Percentiles rank a stretch among this genome's conserved stretches.
Conservation (phyloP, 1,139 yeast genomes). For the Pichia terricola region DNA sequence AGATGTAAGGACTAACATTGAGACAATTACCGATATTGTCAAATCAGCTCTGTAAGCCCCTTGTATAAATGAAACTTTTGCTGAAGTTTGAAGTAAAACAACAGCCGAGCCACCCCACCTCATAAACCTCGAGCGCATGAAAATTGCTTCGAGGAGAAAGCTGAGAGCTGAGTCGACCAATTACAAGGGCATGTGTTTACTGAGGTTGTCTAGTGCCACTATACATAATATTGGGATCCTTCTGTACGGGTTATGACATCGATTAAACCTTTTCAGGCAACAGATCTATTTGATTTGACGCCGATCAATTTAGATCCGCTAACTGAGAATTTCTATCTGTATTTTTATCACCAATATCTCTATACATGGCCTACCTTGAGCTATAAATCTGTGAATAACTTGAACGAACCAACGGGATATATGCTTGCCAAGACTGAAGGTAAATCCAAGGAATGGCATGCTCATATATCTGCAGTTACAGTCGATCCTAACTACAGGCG, state of each 20-base stretch:
- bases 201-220: too few relatives aligned
- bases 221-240: too few relatives aligned
- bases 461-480: constrained; percentile 95
- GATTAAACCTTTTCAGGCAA: constrained; percentile 73
- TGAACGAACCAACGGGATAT: constrained; percentile 48
- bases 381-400: constrained; percentile 54
- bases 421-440: constrained; percentile 99
- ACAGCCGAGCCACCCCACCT: too few relatives aligned
- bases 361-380: constrained; percentile 83
- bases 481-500: constrained; percentile 76
- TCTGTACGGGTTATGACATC: constrained; percentile 51
- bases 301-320: constrained; percentile 76
- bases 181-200: too few relatives aligned
- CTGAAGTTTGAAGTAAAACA: too few relatives aligned
- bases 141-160: too few relatives aligned
- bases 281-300: constrained; percentile 67
- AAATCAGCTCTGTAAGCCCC: too few relatives aligned
- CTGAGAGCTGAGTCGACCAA: too few relatives aligned
- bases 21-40: too few relatives aligned
- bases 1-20: too few relatives aligned
- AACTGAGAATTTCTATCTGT: constrained; percentile 82
- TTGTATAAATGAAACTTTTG: too few relatives aligned
- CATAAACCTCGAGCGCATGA: too few relatives aligned
- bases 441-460: constrained; percentile 75
- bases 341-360: constrained; percentile 77